phyloP scores from a whole-genome alignment of 108 stramenopile species.

The Cyclotella cryptica region DNA sequence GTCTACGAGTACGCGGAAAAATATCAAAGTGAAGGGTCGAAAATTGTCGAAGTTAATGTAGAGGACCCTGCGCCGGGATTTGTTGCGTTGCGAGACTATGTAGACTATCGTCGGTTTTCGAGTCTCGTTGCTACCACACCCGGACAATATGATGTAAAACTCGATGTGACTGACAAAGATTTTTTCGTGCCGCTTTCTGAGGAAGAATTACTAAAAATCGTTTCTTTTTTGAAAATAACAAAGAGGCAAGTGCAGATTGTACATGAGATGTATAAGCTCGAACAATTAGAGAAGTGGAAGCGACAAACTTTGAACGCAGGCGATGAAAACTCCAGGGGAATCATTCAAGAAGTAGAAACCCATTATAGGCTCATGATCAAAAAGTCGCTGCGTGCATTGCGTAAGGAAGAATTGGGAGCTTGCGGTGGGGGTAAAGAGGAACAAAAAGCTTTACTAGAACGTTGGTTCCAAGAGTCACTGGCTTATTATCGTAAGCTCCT shows the following conservation, averaged over 20 bases:
- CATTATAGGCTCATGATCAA: conserved; percentile 85
- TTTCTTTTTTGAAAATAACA: conserved; percentile 39
- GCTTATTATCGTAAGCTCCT: conserved; percentile 20
- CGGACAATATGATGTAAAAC: not conserved
- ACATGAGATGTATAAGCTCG: conserved; percentile 51
- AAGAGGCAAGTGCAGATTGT: conserved; percentile 47
- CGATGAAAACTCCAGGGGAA: conserved; percentile 4
- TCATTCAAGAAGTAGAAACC: conserved; percentile 43
- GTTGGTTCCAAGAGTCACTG: conserved; percentile 63
- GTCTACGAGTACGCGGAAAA: conserved; percentile 49
- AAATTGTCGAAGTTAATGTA: conserved; percentile 59
- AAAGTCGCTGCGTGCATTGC: conserved; percentile 61
- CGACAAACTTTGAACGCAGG: not conserved
- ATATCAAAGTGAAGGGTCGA: conserved; percentile 14
- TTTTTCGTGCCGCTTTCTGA: conserved; percentile 40
- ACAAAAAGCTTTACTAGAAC: conserved; percentile 63
- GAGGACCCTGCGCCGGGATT: conserved; percentile 61
- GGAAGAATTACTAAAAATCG: not conserved
- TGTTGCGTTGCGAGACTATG: conserved; percentile 47
- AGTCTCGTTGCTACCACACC: not conserved
- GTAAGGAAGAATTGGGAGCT: conserved; percentile 68
- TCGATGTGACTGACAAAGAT: conserved; percentile 23
- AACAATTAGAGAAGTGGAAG: conserved; percentile 41
- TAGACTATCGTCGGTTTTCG: conserved; percentile 52
- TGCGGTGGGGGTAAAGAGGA: conserved; percentile 71